Percentiles rank a stretch among this genome's conserved stretches.
Conservation (phyloP, 2,329 filamentous ascomycete genomes). For the Tolypocladium guangdongense region DNA sequence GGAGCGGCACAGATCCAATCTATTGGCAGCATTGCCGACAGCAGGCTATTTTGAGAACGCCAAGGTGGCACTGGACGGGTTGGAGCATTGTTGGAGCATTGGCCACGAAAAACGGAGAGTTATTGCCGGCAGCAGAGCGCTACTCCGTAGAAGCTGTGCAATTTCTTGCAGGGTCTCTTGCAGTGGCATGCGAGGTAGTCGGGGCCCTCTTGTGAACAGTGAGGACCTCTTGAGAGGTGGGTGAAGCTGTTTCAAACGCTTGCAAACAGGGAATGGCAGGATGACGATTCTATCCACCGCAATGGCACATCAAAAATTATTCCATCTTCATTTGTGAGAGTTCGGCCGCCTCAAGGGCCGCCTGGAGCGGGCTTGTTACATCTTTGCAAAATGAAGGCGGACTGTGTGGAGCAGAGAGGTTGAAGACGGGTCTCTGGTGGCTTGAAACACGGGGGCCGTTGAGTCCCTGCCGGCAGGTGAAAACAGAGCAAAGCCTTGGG, state of each 20-base stretch:
- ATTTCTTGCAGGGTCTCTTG: background rate
- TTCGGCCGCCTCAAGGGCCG: background rate
- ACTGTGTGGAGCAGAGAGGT: background rate
- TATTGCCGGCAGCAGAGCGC: background rate
- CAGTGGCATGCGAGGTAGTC: background rate
- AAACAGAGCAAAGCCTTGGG: background rate
- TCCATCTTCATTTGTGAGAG: background rate
- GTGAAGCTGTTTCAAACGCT: conserved; percentile 1
- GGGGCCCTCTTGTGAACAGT: background rate
- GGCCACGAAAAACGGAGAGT: background rate
- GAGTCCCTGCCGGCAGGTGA: background rate
- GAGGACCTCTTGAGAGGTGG: background rate
- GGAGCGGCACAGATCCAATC: background rate
- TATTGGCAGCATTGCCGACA: background rate
- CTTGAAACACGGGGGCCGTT: background rate
- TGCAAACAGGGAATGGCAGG: background rate
- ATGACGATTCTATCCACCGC: background rate
- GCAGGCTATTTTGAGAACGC: background rate
- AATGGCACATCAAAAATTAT: background rate
- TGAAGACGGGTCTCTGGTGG: background rate
- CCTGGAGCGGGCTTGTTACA: background rate
- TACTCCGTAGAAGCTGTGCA: background rate
- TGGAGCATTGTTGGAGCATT: background rate
- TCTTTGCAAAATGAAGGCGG: background rate
- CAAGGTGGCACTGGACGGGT: background rate